Conservation (phyloP, 352 stramenopile species). For the Pythium monospermum region DNA sequence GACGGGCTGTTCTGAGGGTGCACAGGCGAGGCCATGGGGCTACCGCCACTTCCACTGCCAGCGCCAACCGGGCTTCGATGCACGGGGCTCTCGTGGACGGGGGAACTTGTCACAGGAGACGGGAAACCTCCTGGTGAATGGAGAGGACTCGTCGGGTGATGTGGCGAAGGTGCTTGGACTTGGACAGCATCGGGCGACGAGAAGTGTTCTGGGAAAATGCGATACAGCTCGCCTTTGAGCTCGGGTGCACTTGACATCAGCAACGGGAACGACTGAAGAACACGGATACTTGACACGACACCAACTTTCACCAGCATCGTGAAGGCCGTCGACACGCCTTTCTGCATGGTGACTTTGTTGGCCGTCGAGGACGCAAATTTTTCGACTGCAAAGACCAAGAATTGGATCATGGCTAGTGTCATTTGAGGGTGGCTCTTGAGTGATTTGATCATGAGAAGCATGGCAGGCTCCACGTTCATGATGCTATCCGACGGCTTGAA, state of each 20-base stretch:
- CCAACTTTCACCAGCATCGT: conserved; percentile 69
- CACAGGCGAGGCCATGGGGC: conserved; percentile 47
- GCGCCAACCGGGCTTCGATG: conserved; percentile 44
- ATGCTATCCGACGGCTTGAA: conserved; percentile 79
- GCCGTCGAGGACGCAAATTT: conserved; percentile 75
- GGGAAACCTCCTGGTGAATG: conserved; percentile 31
- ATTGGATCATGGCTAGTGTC: conserved; percentile 81
- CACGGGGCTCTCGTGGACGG: conserved; percentile 40
- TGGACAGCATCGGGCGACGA: conserved; percentile 50
- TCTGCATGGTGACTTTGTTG: conserved; percentile 78
- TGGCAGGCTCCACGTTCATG: conserved; percentile 78
- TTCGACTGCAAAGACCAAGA: conserved; percentile 80
- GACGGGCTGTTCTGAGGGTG: conserved; percentile 50
- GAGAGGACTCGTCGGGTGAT: conserved; percentile 30
- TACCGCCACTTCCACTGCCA: conserved; percentile 25
- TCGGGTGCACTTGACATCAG: conserved; percentile 62
- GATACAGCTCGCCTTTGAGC: conserved; percentile 63
- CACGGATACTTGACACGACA: conserved; percentile 59
- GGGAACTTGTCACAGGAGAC: conserved; percentile 34
- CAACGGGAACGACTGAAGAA: conserved; percentile 75
- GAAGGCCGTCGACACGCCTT: conserved; percentile 75
- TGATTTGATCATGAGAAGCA: conserved; percentile 86
- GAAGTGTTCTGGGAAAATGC: conserved; percentile 83
- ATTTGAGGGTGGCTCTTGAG: conserved; percentile 81
- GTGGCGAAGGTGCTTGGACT: conserved; percentile 23